phyloP scores from a whole-genome alignment of 1,284 basidiomycete genomes.

The Ustilago sp. region DNA sequence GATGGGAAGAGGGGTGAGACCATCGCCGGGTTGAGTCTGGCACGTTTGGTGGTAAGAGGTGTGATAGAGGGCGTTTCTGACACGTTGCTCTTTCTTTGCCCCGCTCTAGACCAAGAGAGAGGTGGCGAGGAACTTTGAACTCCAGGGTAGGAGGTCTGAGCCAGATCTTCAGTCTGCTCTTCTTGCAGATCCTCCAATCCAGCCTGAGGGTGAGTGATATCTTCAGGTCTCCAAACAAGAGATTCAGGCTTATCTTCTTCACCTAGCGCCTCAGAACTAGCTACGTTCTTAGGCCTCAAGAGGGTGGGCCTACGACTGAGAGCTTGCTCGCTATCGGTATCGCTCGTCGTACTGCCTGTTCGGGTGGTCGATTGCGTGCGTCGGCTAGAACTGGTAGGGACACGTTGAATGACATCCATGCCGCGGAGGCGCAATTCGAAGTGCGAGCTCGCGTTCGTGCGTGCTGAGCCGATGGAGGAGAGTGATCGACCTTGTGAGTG shows the following conservation, averaged over 20 bases:
- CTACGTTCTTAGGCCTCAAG: constrained; percentile 33
- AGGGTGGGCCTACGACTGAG: constrained; percentile 38
- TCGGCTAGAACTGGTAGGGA: constrained; percentile 50
- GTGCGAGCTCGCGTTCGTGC: constrained; percentile 51
- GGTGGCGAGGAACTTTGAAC: not conserved
- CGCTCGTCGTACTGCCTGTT: constrained; percentile 36
- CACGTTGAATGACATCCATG: constrained; percentile 65
- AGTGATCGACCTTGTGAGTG: not conserved
- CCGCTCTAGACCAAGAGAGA: not conserved
- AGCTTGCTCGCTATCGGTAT: constrained; percentile 31
- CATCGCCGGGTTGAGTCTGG: constrained; percentile 53
- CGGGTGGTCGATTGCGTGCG: constrained; percentile 35
- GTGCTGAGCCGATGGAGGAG: constrained; percentile 50
- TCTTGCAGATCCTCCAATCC: constrained; percentile 21
- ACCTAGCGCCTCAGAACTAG: constrained; percentile 9
- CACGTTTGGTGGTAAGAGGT: constrained; percentile 60
- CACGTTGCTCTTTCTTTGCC: constrained; percentile 14
- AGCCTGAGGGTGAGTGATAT: constrained; percentile 4
- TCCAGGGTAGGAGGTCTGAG: not conserved
- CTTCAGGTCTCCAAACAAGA: constrained; percentile 42
- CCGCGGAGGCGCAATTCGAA: constrained; percentile 51
- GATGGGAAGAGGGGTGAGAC: constrained; percentile 51
- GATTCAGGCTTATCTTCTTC: constrained; percentile 36
- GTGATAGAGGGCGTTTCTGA: constrained; percentile 60
- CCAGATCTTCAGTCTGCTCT: constrained; percentile 5